Evolutionary conservation across 441 rosid genomes (phyloP).

Genomic region (Kokia cookei): DNA sequence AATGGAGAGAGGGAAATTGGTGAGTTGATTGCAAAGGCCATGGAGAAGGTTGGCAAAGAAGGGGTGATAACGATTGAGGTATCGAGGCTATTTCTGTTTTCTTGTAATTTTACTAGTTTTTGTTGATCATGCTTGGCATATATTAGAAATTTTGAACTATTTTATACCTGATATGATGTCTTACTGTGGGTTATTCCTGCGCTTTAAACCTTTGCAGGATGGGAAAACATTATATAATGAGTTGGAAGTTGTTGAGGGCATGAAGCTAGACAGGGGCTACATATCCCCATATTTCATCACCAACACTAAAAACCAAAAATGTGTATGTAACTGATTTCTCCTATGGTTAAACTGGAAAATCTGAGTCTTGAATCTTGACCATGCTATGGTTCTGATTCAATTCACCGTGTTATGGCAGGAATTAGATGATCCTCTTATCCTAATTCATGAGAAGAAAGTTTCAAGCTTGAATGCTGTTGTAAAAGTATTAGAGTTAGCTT

Average conservation of each 20-base stretch:
- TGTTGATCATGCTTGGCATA: neutral
- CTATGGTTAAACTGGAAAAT: neutral
- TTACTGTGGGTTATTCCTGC: neutral
- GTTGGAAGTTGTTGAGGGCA: constrained; percentile 87
- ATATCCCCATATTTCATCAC: constrained; percentile 85
- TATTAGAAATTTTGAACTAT: neutral
- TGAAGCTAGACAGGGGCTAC: constrained; percentile 86
- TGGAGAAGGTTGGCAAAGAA: constrained; percentile 94
- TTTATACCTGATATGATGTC: neutral
- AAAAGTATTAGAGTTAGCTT: constrained; percentile 76
- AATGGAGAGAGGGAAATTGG: constrained; percentile 95
- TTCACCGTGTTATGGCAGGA: constrained; percentile 40
- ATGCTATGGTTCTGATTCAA: neutral
- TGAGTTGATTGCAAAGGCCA: constrained; percentile 83
- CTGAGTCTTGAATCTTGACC: neutral
- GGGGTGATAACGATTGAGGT: constrained; percentile 89
- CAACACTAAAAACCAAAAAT: constrained; percentile 78
- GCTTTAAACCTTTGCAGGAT: constrained; percentile 34
- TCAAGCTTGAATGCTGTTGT: constrained; percentile 69
- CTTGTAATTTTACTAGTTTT: neutral
- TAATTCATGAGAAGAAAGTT: constrained; percentile 86
- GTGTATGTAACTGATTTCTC: constrained; percentile 39
- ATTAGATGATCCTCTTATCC: constrained; percentile 79
- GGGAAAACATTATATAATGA: constrained; percentile 80
- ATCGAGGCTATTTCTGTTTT: neutral